phyloP scores from a whole-genome alignment of 2,329 filamentous ascomycete genomes.

The Fusarium papillatum region DNA sequence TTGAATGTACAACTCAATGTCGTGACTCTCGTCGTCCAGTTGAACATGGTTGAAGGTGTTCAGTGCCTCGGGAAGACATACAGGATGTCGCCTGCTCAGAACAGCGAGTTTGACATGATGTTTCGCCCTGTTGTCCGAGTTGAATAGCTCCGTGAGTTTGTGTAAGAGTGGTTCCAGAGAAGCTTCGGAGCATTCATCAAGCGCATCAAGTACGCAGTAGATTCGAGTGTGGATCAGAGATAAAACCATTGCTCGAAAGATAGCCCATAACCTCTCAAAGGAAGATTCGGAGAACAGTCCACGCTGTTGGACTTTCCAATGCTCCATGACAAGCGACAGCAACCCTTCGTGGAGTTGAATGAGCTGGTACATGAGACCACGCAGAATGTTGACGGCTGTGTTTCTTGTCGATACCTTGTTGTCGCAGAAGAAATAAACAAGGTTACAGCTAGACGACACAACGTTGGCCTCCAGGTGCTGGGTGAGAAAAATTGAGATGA shows the following conservation, averaged over 20 bases:
- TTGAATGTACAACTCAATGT: conserved; percentile 14
- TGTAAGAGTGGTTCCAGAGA: background rate
- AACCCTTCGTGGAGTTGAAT: conserved; percentile 6
- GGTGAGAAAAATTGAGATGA: conserved; percentile 23
- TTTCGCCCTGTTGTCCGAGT: background rate
- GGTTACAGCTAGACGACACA: background rate
- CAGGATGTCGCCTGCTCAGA: conserved; percentile 14
- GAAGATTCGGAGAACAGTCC: conserved; percentile 11
- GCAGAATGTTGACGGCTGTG: conserved; percentile 17
- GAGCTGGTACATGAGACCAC: conserved; percentile 20
- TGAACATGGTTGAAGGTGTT: background rate
- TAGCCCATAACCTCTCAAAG: conserved; percentile 16
- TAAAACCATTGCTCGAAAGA: conserved; percentile 15
- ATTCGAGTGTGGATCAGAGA: background rate
- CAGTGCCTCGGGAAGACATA: conserved; percentile 1
- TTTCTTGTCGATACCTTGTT: conserved; percentile 18
- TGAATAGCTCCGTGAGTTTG: background rate
- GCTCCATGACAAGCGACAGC: background rate
- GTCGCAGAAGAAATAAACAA: conserved; percentile 32
- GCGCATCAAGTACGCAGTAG: conserved; percentile 20
- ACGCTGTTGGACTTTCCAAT: conserved; percentile 16
- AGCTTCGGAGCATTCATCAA: conserved; percentile 21
- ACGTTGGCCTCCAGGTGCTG: background rate
- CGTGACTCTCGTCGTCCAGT: background rate
- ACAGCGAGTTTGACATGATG: background rate